phyloP scores from a whole-genome alignment of 495 filamentous ascomycete genomes.

The Aspergillus nidulans region DNA sequence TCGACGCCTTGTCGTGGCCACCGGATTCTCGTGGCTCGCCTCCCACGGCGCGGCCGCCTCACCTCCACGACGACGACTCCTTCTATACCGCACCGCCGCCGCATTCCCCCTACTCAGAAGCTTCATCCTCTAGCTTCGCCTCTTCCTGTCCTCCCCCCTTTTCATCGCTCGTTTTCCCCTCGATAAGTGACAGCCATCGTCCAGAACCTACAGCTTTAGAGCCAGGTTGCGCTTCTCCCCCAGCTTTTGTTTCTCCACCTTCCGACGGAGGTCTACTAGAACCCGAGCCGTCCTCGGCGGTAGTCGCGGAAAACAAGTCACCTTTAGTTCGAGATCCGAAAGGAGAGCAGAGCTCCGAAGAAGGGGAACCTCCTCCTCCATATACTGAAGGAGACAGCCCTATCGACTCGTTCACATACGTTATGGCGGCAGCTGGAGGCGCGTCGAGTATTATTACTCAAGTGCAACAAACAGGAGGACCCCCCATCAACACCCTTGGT shows the following conservation, averaged over 20 bases:
- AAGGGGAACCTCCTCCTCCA: slow-evolving; percentile 88
- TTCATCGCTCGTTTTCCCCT: slow-evolving; percentile 56
- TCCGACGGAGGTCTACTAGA: slow-evolving; percentile 38
- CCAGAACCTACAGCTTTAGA: slow-evolving; percentile 53
- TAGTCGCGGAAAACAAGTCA: slow-evolving; percentile 77
- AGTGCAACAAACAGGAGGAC: slow-evolving; percentile 83
- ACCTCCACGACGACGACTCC: slow-evolving; percentile 37
- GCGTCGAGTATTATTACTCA: slow-evolving; percentile 98
- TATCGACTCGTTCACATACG: slow-evolving; percentile 88
- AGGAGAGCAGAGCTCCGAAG: slow-evolving; percentile 70
- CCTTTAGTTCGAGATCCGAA: slow-evolving; percentile 72
- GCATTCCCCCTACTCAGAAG: slow-evolving; percentile 57
- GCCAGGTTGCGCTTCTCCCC: slow-evolving; percentile 50
- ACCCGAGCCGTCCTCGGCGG: slow-evolving; percentile 47
- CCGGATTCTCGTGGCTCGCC: slow-evolving; percentile 60
- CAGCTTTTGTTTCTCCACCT: slow-evolving; percentile 50
- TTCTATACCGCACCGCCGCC: slow-evolving; percentile 57
- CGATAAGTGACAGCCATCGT: slow-evolving; percentile 38
- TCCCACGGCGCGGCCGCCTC: slow-evolving; percentile 55
- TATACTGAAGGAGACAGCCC: slow-evolving; percentile 94
- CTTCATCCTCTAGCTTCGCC: slow-evolving; percentile 55
- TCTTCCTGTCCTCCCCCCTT: slow-evolving; percentile 59
- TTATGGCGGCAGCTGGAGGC: slow-evolving; percentile 95
- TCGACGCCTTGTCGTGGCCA: slow-evolving; percentile 66
- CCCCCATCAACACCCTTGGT: slow-evolving; percentile 81